These are phyloP conservation scores for Ruellia speciosa DNA, from an alignment of 305 asterid genomes.

Conservation along the genomic window DNA sequence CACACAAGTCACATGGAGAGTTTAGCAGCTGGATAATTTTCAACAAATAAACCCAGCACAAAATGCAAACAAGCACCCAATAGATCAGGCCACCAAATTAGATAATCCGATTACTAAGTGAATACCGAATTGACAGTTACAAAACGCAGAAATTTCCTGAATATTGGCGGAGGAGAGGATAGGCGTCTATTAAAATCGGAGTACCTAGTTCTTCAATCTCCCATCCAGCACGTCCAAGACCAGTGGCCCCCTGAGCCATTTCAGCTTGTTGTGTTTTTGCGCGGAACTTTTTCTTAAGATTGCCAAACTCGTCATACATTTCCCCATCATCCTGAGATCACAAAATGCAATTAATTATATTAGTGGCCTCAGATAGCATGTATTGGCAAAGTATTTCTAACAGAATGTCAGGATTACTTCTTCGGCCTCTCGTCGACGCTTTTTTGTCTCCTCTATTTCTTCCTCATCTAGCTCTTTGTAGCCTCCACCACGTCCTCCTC, in stretches of 20 bases:
- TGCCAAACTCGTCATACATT: slow-evolving; percentile 98
- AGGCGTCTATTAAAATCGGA: background rate
- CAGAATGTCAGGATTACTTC: slow-evolving; percentile 40
- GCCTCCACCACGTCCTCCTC: slow-evolving; percentile 99
- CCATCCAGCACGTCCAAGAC: slow-evolving; percentile 98
- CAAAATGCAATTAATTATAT: background rate
- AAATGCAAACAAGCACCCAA: slow-evolving; percentile 1
- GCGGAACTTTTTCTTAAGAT: slow-evolving; percentile 93
- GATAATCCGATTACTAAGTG: background rate
- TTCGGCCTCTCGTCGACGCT: slow-evolving; percentile 88
- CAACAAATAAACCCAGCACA: background rate
- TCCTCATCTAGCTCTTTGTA: slow-evolving; percentile 96
- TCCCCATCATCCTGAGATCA: slow-evolving; percentile 89
- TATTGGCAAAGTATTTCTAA: background rate
- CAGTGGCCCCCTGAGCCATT: slow-evolving; percentile 52
- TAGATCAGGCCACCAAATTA: background rate
- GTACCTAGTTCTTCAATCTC: slow-evolving; percentile 90
- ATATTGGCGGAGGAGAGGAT: background rate
- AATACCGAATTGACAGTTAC: background rate
- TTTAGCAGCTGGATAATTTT: too few species aligned
- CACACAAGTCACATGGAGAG: too few species aligned
- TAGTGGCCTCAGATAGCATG: slow-evolving; percentile 9
- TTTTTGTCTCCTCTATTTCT: slow-evolving; percentile 86
- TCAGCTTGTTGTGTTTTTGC: slow-evolving; percentile 74
- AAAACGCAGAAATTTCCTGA: background rate